Base-by-base conservation (phyloP, 169 alveolate species). In the Plasmodium gallinaceum region DNA sequence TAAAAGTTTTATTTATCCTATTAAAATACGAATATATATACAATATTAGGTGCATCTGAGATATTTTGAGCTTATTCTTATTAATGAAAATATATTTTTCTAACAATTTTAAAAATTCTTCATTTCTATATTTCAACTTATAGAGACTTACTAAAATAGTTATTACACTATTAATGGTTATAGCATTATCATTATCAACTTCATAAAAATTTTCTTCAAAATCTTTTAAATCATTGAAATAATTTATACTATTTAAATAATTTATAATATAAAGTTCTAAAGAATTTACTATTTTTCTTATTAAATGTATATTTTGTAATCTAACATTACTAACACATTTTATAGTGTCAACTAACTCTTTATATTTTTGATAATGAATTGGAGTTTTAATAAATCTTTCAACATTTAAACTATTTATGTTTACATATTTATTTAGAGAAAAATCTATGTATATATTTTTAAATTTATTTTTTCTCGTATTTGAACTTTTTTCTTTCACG, bases 1-100 rank as follows among this genome's bases (percentile, higher is more conserved):
- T 78, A 60, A 78, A 78, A 0, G 6, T 62, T 48, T 65, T 78
- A 78, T 78, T 78, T 64, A 78, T 73, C 22, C 64, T 78, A 18
- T 78, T 65, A 69, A 78, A 78, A 78, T 78, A 65, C 7, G 89
- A 37, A 51, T 78, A 78, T 48, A 78, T 78, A 43, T 78, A 78
- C 45, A 78, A 60, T 42, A 57, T 78, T 46, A 78, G 46, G 48
- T 78, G 73, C 7, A 78, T 39, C 16, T 78, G 89, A 7, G 89
- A 48, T 20, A 78, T 64, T 78, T 78, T 78, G 64, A 78, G 65
- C 20, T 78, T 64, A 20, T 78, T 68, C 9, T 48, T 78, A 52
- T 78, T 78, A 14, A 78, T 58, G 65, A 46, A 78, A 26, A 78
- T 62, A 65, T 46, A 57, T 16, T 69, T 78, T 78, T 78, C 80